These are phyloP conservation scores for Trebouxia sp. DNA, from an alignment of 139 green algal species.

Conservation along the genomic window DNA sequence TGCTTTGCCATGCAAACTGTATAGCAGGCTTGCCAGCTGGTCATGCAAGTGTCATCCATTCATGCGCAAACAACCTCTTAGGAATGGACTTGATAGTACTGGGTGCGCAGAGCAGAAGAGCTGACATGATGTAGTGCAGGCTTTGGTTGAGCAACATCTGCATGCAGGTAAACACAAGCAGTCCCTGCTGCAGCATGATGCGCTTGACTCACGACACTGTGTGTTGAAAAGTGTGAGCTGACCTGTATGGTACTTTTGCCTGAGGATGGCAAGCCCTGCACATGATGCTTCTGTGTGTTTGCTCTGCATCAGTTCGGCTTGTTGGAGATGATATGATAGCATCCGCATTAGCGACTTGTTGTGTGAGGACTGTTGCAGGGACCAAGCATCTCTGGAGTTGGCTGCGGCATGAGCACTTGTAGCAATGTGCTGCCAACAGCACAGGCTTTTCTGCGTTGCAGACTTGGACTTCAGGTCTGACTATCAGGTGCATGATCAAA, in stretches of 20 bases:
- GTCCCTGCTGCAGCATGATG: not conserved
- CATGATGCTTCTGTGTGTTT: no score
- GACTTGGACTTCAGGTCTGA: no score
- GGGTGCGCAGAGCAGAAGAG: not conserved
- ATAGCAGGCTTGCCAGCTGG: no score
- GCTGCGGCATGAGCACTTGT: not conserved
- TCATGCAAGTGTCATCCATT: no score
- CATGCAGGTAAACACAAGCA: no score
- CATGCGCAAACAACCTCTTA: no score
- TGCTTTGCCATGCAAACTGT: no score
- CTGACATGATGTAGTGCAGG: no score
- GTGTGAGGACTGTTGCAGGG: not conserved
- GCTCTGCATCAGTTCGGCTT: not conserved
- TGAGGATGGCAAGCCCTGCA: not conserved
- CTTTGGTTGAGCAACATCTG: no score
- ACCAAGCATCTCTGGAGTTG: not conserved
- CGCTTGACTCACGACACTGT: no score
- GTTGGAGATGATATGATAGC: not conserved
- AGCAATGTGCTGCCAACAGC: not conserved
- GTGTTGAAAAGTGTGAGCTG: not conserved
- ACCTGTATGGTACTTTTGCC: not conserved
- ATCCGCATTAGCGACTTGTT: not conserved
- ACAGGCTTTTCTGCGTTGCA: not conserved
- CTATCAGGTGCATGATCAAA: no score
- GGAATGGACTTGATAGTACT: no score